phyloP scores from a whole-genome alignment of 2,329 filamentous ascomycete genomes.

The Aspergillus nomiae region DNA sequence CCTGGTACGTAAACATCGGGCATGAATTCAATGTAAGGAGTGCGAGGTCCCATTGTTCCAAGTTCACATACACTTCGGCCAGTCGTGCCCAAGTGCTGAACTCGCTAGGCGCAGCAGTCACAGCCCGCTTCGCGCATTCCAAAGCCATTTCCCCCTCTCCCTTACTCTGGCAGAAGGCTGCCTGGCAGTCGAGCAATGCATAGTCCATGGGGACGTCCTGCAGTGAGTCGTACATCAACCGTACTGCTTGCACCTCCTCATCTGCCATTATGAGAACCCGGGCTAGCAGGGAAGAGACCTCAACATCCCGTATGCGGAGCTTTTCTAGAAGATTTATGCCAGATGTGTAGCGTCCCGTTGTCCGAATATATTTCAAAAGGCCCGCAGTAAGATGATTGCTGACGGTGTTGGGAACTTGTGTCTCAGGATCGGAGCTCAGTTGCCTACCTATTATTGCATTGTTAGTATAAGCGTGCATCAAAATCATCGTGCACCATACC shows the following conservation, averaged over 20 bases:
- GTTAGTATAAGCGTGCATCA: slow-evolving; percentile 20
- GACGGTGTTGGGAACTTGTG: slow-evolving; percentile 95
- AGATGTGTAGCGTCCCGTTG: slow-evolving; percentile 89
- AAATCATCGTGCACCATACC: slow-evolving; percentile 52
- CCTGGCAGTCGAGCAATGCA: slow-evolving; percentile 90
- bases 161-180: slow-evolving; percentile 87
- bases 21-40: slow-evolving; percentile 95
- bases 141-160: slow-evolving; percentile 83
- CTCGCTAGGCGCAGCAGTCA: slow-evolving; percentile 92
- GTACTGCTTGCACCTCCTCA: slow-evolving; percentile 94
- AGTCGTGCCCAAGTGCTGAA: slow-evolving; percentile 95
- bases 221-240: slow-evolving; percentile 82
- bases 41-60: slow-evolving; percentile 96
- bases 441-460: slow-evolving; percentile 70
- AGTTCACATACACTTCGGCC: slow-evolving; percentile 87
- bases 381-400: slow-evolving; percentile 96
- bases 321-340: slow-evolving; percentile 99
- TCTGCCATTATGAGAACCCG: slow-evolving; percentile 92
- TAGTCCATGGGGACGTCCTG: slow-evolving; percentile 97
- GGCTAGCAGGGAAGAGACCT: slow-evolving; percentile 89
- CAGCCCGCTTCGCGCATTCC: slow-evolving; percentile 90
- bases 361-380: slow-evolving; percentile 90
- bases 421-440: slow-evolving; percentile 92
- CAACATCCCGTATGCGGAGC: slow-evolving; percentile 82
- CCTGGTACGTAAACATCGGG: slow-evolving; percentile 99